phyloP scores from a whole-genome alignment of 441 rosid genomes.

The Croton laevigatus region DNA sequence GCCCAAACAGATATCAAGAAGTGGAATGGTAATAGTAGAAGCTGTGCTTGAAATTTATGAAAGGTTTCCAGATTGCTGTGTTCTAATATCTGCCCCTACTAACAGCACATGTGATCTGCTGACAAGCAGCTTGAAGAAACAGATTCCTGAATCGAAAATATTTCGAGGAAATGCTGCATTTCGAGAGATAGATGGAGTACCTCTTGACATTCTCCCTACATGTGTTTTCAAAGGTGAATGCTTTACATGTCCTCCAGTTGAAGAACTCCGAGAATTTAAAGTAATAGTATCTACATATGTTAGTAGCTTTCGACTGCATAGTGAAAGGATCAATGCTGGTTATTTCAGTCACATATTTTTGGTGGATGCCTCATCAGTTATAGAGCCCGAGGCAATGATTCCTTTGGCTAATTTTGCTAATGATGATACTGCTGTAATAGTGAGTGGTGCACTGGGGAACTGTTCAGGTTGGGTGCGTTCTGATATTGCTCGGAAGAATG shows the following conservation, averaged over 20 bases:
- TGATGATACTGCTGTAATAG: constrained; percentile 29
- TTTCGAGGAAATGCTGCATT: constrained; percentile 51
- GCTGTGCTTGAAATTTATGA: constrained; percentile 28
- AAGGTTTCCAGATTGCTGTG: constrained; percentile 1
- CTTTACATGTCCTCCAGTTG: constrained; percentile 40
- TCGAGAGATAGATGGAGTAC: constrained; percentile 32
- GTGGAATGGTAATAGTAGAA: constrained; percentile 30
- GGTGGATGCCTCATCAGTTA: constrained; percentile 38
- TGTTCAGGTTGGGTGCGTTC: constrained; percentile 28
- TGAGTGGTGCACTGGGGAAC: constrained; percentile 31
- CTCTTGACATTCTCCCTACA: constrained; percentile 33
- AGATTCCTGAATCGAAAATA: constrained; percentile 26
- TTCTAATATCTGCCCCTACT: constrained; percentile 37
- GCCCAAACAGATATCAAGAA: constrained; percentile 15
- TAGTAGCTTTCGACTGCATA: constrained; percentile 34
- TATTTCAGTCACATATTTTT: constrained; percentile 41
- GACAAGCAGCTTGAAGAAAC: constrained; percentile 30
- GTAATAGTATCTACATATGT: constrained; percentile 38
- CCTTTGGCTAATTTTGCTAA: constrained; percentile 32
- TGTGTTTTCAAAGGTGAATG: constrained; percentile 27
- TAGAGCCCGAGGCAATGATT: constrained; percentile 42
- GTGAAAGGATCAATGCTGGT: constrained; percentile 35
- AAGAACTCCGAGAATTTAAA: constrained; percentile 23
- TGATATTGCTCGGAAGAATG: constrained; percentile 29
- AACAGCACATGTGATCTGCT: constrained; percentile 41